These are phyloP conservation scores for Candida chilensis DNA, from an alignment of 805 yeast genomes.

Conservation along the genomic window DNA sequence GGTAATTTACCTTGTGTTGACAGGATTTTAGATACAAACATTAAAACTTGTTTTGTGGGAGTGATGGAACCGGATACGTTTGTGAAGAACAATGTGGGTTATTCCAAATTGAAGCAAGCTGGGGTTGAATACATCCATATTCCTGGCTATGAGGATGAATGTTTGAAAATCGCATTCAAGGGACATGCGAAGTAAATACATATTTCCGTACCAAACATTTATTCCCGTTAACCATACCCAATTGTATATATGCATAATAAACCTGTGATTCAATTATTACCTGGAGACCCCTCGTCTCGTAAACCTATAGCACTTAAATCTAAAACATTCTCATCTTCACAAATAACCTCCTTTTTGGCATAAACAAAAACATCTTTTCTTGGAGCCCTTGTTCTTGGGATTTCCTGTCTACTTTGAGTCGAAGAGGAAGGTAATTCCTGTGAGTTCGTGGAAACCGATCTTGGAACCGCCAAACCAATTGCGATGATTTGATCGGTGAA, in stretches of 20 bases:
- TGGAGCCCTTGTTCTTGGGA: conserved; percentile 1
- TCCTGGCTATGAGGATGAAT: conserved; percentile 72
- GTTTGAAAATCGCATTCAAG: conserved; percentile 58
- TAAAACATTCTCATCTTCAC: not conserved
- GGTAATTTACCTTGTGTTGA: conserved; percentile 88
- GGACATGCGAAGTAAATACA: conserved; percentile 63
- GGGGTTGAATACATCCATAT: conserved; percentile 71
- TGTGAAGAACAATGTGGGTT: conserved; percentile 69
- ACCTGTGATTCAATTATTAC: too few species aligned
- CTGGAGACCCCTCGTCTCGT: too few species aligned
- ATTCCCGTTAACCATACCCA: too few species aligned
- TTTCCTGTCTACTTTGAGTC: conserved; percentile 1
- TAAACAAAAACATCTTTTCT: conserved; percentile 27
- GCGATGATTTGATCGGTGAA: conserved; percentile 47
- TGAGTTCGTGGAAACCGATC: conserved; percentile 28
- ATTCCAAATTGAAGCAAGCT: conserved; percentile 36
- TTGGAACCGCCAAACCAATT: conserved; percentile 48
- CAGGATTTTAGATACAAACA: conserved; percentile 50
- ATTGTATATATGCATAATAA: too few species aligned
- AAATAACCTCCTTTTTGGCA: conserved; percentile 23
- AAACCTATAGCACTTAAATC: too few species aligned
- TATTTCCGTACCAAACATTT: too few species aligned
- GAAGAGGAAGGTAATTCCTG: not conserved
- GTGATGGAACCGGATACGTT: conserved; percentile 86
- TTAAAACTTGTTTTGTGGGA: conserved; percentile 81